These are phyloP conservation scores for Aspergillus ellipticus DNA, from an alignment of 495 filamentous ascomycete species.

Conservation along the genomic window DNA sequence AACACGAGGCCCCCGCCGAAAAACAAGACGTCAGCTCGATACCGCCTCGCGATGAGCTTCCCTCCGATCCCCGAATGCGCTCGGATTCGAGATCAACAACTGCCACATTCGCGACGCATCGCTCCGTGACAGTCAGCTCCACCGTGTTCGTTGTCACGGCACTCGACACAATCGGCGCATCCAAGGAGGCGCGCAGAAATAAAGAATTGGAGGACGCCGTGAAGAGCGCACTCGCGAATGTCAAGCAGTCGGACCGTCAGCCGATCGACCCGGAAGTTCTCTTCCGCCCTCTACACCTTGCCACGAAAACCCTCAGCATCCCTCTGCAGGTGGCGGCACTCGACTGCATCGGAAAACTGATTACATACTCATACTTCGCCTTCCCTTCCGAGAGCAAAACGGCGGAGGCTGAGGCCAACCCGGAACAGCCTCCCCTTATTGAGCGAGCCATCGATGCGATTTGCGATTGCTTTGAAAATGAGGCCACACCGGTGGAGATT, in stretches of 20 bases:
- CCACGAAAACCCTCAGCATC: constrained; percentile 78
- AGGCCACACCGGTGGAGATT: constrained; percentile 82
- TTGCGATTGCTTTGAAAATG: constrained; percentile 97
- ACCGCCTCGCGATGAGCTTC: constrained; percentile 25
- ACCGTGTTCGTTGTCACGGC: constrained; percentile 92
- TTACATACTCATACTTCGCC: constrained; percentile 97
- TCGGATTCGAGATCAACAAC: constrained; percentile 60
- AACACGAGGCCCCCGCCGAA: constrained; percentile 11
- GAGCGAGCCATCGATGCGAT: constrained; percentile 98
- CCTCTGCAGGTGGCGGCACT: constrained; percentile 83
- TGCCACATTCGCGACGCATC: constrained; percentile 48
- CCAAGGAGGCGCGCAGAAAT: constrained; percentile 78
- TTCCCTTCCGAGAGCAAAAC: constrained; percentile 48
- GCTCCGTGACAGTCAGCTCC: constrained; percentile 71
- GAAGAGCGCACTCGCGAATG: constrained; percentile 74
- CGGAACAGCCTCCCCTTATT: constrained; percentile 65
- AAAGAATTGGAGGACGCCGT: constrained; percentile 77
- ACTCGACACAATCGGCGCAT: constrained; percentile 82
- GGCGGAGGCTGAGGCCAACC: constrained; percentile 43
- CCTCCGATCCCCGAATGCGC: constrained; percentile 35
- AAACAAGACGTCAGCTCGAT: constrained; percentile 7
- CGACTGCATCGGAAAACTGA: constrained; percentile 97
- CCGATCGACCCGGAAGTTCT: constrained; percentile 78
- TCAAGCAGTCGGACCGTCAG: constrained; percentile 71
- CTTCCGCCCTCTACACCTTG: constrained; percentile 84